A percentile compares a stretch with the other conserved stretches of the same genome.
These are phyloP conservation scores for Fusarium sp. DNA, from an alignment of 2,329 filamentous ascomycete species.

Conservation along the genomic window DNA sequence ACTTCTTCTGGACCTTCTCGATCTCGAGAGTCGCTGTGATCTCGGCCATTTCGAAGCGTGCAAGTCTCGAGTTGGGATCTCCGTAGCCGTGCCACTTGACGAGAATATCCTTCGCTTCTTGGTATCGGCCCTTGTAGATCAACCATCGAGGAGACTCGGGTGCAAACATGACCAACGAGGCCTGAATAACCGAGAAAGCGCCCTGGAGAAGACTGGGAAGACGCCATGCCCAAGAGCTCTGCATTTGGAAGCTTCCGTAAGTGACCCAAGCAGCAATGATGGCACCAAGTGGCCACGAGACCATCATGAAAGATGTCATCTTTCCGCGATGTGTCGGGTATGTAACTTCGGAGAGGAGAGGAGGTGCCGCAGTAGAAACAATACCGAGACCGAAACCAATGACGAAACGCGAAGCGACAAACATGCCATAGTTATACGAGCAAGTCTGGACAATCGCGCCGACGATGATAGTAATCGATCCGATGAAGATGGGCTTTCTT, in stretches of 20 bases:
- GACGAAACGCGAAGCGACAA: slow-evolving; percentile 47
- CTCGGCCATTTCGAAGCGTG: slow-evolving; percentile 35
- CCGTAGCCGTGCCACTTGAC: slow-evolving; percentile 38
- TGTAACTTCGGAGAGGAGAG: slow-evolving; percentile 49
- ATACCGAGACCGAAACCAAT: slow-evolving; percentile 54
- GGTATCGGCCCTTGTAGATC: slow-evolving; percentile 39
- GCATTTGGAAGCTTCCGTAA: slow-evolving; percentile 53
- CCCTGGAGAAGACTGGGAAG: slow-evolving; percentile 58
- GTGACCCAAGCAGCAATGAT: slow-evolving; percentile 45
- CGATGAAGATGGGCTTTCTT: slow-evolving; percentile 40
- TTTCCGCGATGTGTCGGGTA: slow-evolving; percentile 49
- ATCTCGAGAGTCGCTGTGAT: slow-evolving; percentile 36
- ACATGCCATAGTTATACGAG: slow-evolving; percentile 46
- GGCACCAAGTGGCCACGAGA: slow-evolving; percentile 29
- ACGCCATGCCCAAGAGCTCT: slow-evolving; percentile 58
- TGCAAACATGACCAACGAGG: slow-evolving; percentile 12
- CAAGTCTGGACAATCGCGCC: slow-evolving; percentile 43
- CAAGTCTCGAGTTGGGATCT: slow-evolving; percentile 19
- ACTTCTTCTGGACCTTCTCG: slow-evolving; percentile 39
- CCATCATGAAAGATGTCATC: slow-evolving; percentile 43
- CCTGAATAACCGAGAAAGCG: slow-evolving; percentile 41
- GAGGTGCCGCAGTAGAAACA: slow-evolving; percentile 43
- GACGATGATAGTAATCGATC: slow-evolving; percentile 42
- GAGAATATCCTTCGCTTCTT: slow-evolving; percentile 32
- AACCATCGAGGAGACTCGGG: slow-evolving; percentile 38